A percentile compares a stretch with the other conserved stretches of the same genome.
Conservation (phyloP, 2,329 filamentous ascomycete species). For the Talaromyces sp. region DNA sequence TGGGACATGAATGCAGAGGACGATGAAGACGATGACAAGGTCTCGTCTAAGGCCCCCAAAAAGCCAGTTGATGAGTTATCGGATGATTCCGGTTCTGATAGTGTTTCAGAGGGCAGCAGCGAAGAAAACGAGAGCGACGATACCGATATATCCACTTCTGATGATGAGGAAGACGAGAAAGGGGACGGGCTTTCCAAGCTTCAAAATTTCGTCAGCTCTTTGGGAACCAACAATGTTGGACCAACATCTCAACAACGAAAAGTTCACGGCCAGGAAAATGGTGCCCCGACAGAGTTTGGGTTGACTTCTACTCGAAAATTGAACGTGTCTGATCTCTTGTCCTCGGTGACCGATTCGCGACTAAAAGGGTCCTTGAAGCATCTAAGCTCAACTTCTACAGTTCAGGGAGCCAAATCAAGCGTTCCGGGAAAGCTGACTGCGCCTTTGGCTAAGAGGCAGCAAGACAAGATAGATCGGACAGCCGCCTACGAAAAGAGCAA, state of each 20-base stretch:
- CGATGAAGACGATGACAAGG: slow-evolving; percentile 31
- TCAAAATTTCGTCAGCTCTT: slow-evolving; percentile 63
- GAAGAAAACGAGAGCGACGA: slow-evolving; percentile 44
- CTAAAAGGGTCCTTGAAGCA: slow-evolving; percentile 76
- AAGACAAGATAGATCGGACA: slow-evolving; percentile 74
- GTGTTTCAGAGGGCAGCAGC: slow-evolving; percentile 28
- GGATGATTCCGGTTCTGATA: slow-evolving; percentile 14
- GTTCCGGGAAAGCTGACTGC: slow-evolving; percentile 69
- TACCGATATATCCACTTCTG: slow-evolving; percentile 47
- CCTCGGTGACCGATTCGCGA: slow-evolving; percentile 65
- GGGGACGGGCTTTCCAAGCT: slow-evolving; percentile 57
- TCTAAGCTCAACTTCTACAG: slow-evolving; percentile 42
- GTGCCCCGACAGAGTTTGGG: slow-evolving; percentile 57
- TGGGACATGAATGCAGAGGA: slow-evolving; percentile 52
- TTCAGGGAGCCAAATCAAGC: slow-evolving; percentile 50
- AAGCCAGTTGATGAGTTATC: slow-evolving; percentile 15
- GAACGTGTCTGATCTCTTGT: slow-evolving; percentile 68
- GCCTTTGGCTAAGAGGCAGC: slow-evolving; percentile 77
- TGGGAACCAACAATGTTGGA: slow-evolving; percentile 43
- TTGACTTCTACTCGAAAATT: slow-evolving; percentile 61
- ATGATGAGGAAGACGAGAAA: slow-evolving; percentile 44
- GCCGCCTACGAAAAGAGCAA: slow-evolving; percentile 88
- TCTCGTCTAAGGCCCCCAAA: slow-evolving; percentile 23
- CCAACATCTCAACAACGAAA: slow-evolving; percentile 31
- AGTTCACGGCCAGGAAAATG: slow-evolving; percentile 54